Conservation (phyloP, 2,329 filamentous ascomycete species). For the Colletotrichum sidae region DNA sequence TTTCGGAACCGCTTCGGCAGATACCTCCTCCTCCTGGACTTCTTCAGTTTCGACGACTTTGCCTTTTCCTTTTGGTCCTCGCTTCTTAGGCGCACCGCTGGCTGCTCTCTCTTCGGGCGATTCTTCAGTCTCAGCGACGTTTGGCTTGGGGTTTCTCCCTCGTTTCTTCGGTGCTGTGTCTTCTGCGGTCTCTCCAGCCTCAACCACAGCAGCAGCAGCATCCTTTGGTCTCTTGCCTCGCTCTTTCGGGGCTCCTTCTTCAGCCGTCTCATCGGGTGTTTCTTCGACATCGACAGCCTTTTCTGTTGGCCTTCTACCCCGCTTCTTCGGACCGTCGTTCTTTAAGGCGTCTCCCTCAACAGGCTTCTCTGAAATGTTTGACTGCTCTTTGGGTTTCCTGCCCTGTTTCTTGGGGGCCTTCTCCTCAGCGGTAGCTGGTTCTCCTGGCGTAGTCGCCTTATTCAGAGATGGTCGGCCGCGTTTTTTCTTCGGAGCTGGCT, state of each 20-base stretch:
- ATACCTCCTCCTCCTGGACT: constrained; percentile 18
- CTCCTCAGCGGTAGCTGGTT: constrained; percentile 21
- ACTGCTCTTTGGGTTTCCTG: constrained; percentile 3
- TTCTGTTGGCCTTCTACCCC: no score
- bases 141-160: constrained; percentile 3
- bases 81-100: constrained; percentile 15
- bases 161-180: constrained; percentile 16
- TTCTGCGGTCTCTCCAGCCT: constrained; percentile 7
- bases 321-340: no score
- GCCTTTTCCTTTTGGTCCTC: constrained; percentile 19
- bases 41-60: constrained; percentile 10
- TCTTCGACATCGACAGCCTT: no score
- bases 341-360: neutral
- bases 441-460: constrained; percentile 27
- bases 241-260: no score
- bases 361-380: constrained; percentile 7
- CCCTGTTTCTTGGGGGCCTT: constrained; percentile 32
- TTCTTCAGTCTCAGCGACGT: constrained; percentile 5
- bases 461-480: constrained; percentile 47
- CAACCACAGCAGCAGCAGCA: no score
- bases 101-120: constrained; percentile 21
- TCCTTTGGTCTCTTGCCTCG: no score
- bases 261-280: no score
- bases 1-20: constrained; percentile 14
- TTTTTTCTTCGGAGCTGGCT: constrained; percentile 47